Evolutionary conservation across 2,329 filamentous ascomycete species (phyloP).

Genomic region (Xylariaceae sp.): DNA sequence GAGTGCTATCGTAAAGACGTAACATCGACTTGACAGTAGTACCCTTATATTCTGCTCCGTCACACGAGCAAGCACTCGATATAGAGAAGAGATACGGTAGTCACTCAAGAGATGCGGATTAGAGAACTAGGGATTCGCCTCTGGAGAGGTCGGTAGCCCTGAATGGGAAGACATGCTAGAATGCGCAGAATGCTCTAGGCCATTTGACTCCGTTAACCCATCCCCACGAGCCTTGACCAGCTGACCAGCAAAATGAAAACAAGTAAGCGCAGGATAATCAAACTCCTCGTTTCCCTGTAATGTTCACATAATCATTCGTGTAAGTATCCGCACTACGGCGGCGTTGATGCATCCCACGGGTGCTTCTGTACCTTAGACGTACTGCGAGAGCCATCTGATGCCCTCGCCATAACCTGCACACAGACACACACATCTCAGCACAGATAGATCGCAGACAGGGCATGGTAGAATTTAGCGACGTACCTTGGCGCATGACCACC

Average conservation of each 20-base stretch:
- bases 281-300: constrained; percentile 21
- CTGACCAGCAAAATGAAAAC: constrained; percentile 22
- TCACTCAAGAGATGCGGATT: too few species aligned
- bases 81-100: too few species aligned
- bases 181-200: constrained; percentile 28
- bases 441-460: constrained; percentile 12
- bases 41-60: too few species aligned
- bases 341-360: too few species aligned
- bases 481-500: constrained; percentile 93
- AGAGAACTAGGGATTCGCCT: too few species aligned
- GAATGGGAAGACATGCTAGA: constrained; percentile 18
- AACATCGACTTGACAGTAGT: too few species aligned
- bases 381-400: constrained; percentile 90
- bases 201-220: constrained; percentile 28
- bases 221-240: constrained; percentile 25
- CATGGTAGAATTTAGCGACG: constrained; percentile 25
- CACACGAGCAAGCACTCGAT: too few species aligned
- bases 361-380: constrained; percentile 55
- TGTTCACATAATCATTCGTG: constrained; percentile 15
- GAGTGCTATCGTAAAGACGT: too few species aligned
- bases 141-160: too few species aligned
- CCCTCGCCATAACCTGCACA: constrained; percentile 73
- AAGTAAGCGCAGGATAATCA: constrained; percentile 24
- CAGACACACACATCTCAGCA: neutral
- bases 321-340: neutral